Evolutionary conservation across 2,329 filamentous ascomycete species (phyloP).

Genomic region (Trichoderma citrinoviride): DNA sequence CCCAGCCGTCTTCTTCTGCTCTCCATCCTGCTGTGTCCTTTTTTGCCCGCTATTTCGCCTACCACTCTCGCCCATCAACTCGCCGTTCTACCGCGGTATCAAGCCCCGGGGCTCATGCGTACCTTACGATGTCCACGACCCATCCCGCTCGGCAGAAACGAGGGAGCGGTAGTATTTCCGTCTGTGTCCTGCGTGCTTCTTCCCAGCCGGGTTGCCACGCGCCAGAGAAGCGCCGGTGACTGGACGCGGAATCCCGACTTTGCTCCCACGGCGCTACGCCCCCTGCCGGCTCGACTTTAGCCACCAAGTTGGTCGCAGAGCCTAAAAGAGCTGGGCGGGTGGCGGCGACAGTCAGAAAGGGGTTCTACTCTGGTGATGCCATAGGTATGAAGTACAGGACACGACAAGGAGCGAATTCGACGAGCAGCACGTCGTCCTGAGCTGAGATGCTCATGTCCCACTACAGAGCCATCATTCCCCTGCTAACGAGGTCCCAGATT

Average conservation of each 20-base stretch:
- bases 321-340: background rate
- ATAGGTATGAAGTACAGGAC: background rate
- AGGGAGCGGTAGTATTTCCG: background rate
- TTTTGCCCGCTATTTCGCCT: background rate
- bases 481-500: background rate
- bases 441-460: background rate
- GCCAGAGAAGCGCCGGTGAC: slow-evolving; percentile 12
- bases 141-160: background rate
- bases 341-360: background rate
- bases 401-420: background rate
- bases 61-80: background rate
- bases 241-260: slow-evolving; percentile 1
- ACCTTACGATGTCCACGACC: background rate
- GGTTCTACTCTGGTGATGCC: background rate
- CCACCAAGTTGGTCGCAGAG: slow-evolving; percentile 6
- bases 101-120: background rate
- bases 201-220: slow-evolving; percentile 19
- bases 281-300: slow-evolving; percentile 17
- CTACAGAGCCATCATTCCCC: background rate
- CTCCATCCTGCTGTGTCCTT: background rate
- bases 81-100: background rate
- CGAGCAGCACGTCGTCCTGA: background rate
- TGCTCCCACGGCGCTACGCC: slow-evolving; percentile 10
- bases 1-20: background rate
- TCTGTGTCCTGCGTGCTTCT: background rate